Conservation (phyloP, 768 basidiomycete species). For the Floccularia luteovirens region DNA sequence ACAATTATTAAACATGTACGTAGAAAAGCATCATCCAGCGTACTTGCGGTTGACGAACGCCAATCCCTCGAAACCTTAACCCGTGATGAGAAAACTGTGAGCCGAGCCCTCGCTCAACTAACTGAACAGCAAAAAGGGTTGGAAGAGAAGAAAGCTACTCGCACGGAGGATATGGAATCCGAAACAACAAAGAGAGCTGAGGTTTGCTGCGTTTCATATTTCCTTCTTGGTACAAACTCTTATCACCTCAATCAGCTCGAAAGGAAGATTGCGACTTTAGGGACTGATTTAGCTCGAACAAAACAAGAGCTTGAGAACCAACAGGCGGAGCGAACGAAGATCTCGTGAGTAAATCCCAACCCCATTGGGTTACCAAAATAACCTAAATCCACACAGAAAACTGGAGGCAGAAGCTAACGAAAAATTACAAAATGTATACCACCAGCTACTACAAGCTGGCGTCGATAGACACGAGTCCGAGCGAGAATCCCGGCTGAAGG, state of each 20-base stretch:
- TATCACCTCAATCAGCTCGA: no score
- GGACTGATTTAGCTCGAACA: constrained; percentile 53
- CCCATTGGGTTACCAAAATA: background rate
- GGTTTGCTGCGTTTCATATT: constrained; percentile 22
- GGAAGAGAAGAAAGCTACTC: constrained; percentile 45
- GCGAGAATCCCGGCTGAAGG: constrained; percentile 76
- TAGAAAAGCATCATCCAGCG: constrained; percentile 75
- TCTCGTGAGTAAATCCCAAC: constrained; percentile 45
- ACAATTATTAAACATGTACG: background rate
- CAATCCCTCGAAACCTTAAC: constrained; percentile 75
- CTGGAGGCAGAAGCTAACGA: constrained; percentile 90
- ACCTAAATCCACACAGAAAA: constrained; percentile 42
- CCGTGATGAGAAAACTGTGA: constrained; percentile 74
- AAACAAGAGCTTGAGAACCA: constrained; percentile 81
- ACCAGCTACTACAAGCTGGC: constrained; percentile 84
- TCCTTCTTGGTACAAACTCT: background rate
- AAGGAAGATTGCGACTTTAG: constrained; percentile 44
- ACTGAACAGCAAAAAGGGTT: constrained; percentile 65
- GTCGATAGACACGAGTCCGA: constrained; percentile 85
- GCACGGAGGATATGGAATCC: constrained; percentile 42
- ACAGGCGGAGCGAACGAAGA: constrained; percentile 73
- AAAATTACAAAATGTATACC: constrained; percentile 75
- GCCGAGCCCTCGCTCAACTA: constrained; percentile 55
- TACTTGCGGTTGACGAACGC: constrained; percentile 80
- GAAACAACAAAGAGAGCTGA: constrained; percentile 49